Evolutionary conservation across 2,329 filamentous ascomycete species (phyloP).

Genomic region (Colletotrichum tofieldiae): DNA sequence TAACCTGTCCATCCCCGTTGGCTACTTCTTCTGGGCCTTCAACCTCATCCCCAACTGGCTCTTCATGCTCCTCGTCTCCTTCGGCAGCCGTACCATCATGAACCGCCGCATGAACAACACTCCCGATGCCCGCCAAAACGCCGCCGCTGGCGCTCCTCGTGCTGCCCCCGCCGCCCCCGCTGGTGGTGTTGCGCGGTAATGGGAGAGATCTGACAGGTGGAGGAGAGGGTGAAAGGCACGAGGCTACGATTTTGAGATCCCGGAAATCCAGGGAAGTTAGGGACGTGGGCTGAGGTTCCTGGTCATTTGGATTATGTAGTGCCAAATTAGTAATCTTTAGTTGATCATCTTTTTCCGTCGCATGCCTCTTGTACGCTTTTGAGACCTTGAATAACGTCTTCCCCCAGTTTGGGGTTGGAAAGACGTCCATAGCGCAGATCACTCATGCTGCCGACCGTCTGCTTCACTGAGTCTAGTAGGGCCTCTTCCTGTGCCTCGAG

Average conservation of each 20-base stretch:
- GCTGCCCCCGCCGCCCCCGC: conserved; percentile 24
- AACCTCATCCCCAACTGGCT: conserved; percentile 80
- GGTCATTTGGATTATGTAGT: conserved; percentile 36
- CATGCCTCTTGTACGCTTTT: conserved; percentile 76
- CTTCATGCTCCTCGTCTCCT: conserved; percentile 83
- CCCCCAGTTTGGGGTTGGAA: conserved; percentile 73
- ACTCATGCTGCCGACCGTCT: conserved; percentile 81
- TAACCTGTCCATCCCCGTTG: conserved; percentile 74
- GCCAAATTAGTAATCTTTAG: conserved; percentile 44
- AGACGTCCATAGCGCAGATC: conserved; percentile 87
- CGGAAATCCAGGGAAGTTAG: background rate
- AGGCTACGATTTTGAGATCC: conserved; percentile 11
- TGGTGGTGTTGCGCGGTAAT: conserved; percentile 31
- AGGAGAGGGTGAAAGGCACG: conserved; percentile 21
- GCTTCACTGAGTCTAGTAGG: conserved; percentile 73
- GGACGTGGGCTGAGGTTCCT: background rate
- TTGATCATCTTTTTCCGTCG: conserved; percentile 60
- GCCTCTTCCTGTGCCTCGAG: conserved; percentile 76
- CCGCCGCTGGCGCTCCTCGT: conserved; percentile 19
- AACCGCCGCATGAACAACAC: conserved; percentile 49
- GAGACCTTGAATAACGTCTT: conserved; percentile 79
- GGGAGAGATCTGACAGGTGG: background rate
- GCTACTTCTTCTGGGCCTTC: conserved; percentile 78
- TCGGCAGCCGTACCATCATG: conserved; percentile 83
- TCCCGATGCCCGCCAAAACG: conserved; percentile 21